These are phyloP conservation scores for Hippophae tibetana DNA, from an alignment of 306 rosid genomes.

Conservation along the genomic window DNA sequence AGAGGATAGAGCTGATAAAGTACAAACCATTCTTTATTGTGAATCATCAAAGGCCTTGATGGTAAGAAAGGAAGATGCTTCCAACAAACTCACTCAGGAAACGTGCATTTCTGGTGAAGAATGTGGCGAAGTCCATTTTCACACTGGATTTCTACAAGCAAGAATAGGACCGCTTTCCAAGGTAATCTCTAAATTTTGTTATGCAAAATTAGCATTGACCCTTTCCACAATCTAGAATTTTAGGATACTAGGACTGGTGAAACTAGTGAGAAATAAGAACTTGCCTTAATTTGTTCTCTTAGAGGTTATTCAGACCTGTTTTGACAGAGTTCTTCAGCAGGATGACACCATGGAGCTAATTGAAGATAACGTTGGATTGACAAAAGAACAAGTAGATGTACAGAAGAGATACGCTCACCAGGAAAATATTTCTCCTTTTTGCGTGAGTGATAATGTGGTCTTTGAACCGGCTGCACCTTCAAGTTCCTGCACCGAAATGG, in stretches of 20 bases:
- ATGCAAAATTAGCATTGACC: neutral
- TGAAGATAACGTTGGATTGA: constrained; percentile 24
- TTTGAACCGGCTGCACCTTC: constrained; percentile 19
- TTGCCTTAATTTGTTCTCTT: neutral
- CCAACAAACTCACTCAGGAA: constrained; percentile 22
- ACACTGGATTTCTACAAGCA: constrained; percentile 24
- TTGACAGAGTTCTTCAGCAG: constrained; percentile 20
- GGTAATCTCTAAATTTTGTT: constrained; percentile 31
- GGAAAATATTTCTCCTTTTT: constrained; percentile 22
- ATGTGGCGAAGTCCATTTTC: constrained; percentile 30
- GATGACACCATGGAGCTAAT: constrained; percentile 17
- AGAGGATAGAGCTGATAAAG: constrained; percentile 19
- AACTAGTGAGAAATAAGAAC: neutral
- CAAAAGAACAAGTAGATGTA: constrained; percentile 22
- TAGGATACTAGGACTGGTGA: neutral
- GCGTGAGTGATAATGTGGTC: constrained; percentile 21
- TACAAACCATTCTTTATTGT: constrained; percentile 20
- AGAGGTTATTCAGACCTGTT: constrained; percentile 13
- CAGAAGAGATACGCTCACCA: constrained; percentile 24
- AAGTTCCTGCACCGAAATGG: neutral
- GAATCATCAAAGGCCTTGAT: constrained; percentile 32
- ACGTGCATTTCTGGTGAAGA: constrained; percentile 23
- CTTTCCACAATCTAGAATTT: neutral
- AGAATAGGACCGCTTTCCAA: constrained; percentile 28
- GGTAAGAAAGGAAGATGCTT: constrained; percentile 17